These are phyloP conservation scores for Furcasterigmium sp. DNA, from an alignment of 2,329 filamentous ascomycete species.

Conservation along the genomic window DNA sequence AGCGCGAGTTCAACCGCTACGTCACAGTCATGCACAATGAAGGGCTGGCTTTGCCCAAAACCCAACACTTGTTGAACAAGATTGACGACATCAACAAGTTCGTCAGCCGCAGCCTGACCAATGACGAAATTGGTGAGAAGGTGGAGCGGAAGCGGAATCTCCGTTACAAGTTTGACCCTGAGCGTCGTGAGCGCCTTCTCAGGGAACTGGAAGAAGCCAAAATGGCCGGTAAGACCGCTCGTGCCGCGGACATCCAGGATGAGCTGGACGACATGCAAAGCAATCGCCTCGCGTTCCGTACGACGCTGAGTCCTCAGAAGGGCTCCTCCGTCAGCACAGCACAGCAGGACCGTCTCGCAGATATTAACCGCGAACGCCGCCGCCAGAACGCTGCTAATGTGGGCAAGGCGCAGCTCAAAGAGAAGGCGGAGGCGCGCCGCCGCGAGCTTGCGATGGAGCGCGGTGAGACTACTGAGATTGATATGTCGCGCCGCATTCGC, in stretches of 20 bases:
- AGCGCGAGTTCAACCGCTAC: constrained; percentile 79
- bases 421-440: constrained; percentile 54
- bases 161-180: constrained; percentile 59
- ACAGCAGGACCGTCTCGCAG: constrained; percentile 78
- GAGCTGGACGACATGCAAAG: constrained; percentile 59
- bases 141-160: constrained; percentile 66
- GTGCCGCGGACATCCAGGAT: constrained; percentile 47
- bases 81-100: constrained; percentile 75
- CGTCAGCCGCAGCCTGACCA: constrained; percentile 75
- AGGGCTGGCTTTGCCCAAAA: constrained; percentile 68
- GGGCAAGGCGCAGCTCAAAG: constrained; percentile 83
- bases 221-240: constrained; percentile 55
- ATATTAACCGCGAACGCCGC: constrained; percentile 80
- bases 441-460: constrained; percentile 56
- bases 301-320: constrained; percentile 51
- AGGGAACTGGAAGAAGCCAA: constrained; percentile 63
- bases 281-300: constrained; percentile 70
- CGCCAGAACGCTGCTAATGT: constrained; percentile 81
- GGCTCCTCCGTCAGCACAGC: constrained; percentile 46
- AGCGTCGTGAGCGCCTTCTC: constrained; percentile 63
- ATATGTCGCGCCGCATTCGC: constrained; percentile 56
- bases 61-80: constrained; percentile 62
- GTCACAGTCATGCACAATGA: constrained; percentile 70
- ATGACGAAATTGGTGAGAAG: constrained; percentile 75
- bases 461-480: constrained; percentile 56